Base-by-base conservation (phyloP, 1,284 basidiomycete species). In the Marasmius sp. region DNA sequence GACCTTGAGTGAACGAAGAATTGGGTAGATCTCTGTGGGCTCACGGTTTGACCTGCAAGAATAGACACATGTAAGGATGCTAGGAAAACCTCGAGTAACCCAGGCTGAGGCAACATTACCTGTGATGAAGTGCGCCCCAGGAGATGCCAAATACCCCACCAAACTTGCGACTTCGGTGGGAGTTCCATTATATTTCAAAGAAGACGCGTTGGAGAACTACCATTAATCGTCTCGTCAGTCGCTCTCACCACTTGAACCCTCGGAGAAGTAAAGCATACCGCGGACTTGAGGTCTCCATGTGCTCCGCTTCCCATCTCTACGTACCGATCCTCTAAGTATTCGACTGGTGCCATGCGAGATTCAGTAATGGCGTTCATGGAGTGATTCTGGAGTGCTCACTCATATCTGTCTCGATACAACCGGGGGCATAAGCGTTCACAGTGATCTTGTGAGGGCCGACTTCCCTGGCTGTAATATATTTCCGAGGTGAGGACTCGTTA, bases 91-190 rank as follows among this genome's bases (percentile, higher is more conserved):
- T 18, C 43, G 18, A 14, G 6, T 4, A 14, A 45, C 43, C 18
- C 14, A 14, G 18, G 14, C 49, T 58, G 22, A 5, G 2, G 27
- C 2, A 27, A 27, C 27, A 27, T 27, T 27, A 68, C 71, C 71
- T 7, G 71, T 72, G 14, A 71, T 62, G 36, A 66, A 69, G 36
- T 65, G 55, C 34, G 70, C 60, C 1, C 62, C 57, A 20, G 67
- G 63, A 12, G 69, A 68, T 7, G 61, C 71, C 11, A 71, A 63
- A 57, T 68, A 72, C 9, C 69, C 68, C 1, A 67, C 68, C 3
- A 72, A 60, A 12, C 58, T 64, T 8, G 70, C 66, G 12, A 71
- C 57, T 18, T 72, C 71, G 33, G 67, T 67, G 2, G 70, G 69
- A 20, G 45, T 39, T 20, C 65, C 70, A n/a, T 61, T 48, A 53